Conservation (phyloP, 306 rosid species). For the Lupinus albus region DNA sequence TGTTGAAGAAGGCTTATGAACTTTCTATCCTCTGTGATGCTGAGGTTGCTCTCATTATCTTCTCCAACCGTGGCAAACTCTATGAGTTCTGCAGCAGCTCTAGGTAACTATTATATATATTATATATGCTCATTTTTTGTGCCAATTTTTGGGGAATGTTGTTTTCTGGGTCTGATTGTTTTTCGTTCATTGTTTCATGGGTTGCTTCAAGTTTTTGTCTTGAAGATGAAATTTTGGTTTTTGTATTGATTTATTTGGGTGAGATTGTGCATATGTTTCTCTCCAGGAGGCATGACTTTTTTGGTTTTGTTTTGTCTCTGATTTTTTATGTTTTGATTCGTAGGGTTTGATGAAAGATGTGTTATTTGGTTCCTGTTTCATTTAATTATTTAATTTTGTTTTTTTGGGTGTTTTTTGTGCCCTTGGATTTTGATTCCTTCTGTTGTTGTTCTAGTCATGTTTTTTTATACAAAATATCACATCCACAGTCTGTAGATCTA, state of each 20-base stretch:
- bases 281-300: neutral
- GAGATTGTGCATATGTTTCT: neutral
- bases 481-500: neutral
- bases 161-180: conserved; percentile 7
- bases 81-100: conserved; percentile 73
- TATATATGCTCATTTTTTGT: neutral
- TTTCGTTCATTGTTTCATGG: neutral
- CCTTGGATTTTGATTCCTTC: neutral
- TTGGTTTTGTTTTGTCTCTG: neutral
- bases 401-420: neutral
- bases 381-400: too few relatives aligned
- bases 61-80: conserved; percentile 81
- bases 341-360: conserved; percentile 30
- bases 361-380: neutral
- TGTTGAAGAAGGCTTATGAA: conserved; percentile 84
- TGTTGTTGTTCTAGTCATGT: neutral
- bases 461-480: neutral
- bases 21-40: conserved; percentile 86
- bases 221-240: neutral
- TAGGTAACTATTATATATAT: conserved; percentile 45
- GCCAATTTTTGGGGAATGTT: neutral
- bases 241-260: conserved; percentile 10
- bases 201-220: conserved; percentile 35
- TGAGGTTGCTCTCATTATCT: conserved; percentile 80
- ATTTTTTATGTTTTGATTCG: conserved; percentile 7